These are phyloP conservation scores for Mycena capillaripes DNA, from an alignment of 768 basidiomycete genomes.

Conservation along the genomic window DNA sequence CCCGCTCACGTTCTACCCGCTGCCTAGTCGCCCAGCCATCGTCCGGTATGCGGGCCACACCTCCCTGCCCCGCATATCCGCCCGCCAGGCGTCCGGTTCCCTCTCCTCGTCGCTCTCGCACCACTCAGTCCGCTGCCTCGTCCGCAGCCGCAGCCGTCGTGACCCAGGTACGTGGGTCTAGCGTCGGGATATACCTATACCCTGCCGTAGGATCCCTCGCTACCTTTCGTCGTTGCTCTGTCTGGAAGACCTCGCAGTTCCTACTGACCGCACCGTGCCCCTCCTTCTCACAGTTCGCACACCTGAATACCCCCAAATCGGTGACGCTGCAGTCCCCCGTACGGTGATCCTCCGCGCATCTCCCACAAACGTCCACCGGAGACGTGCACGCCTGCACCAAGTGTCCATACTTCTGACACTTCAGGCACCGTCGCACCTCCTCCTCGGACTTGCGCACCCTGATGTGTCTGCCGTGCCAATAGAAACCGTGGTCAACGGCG, in stretches of 20 bases:
- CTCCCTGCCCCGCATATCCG: not conserved
- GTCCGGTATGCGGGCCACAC: not conserved
- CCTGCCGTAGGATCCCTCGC: no score
- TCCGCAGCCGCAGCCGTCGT: not conserved
- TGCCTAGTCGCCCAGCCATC: not conserved
- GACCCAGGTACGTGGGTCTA: not conserved
- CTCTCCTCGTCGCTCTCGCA: not conserved
- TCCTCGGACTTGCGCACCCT: not conserved
- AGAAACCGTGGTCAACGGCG: not conserved
- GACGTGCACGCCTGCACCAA: not conserved
- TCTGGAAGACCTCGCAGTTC: no score
- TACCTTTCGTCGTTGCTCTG: no score
- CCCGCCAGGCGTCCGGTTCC: not conserved
- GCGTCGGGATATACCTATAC: not conserved
- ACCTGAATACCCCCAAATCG: no score
- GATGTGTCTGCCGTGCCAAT: not conserved
- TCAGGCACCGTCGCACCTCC: not conserved
- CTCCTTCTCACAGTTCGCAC: no score
- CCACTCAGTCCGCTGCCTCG: not conserved
- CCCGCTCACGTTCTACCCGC: not conserved
- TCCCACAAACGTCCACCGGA: not conserved
- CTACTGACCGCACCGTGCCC: no score
- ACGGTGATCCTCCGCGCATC: no score
- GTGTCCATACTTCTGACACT: slow-evolving; percentile 1
- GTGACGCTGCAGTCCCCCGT: no score